phyloP scores from a whole-genome alignment of 2,329 filamentous ascomycete genomes.

The Moelleriella libera region DNA sequence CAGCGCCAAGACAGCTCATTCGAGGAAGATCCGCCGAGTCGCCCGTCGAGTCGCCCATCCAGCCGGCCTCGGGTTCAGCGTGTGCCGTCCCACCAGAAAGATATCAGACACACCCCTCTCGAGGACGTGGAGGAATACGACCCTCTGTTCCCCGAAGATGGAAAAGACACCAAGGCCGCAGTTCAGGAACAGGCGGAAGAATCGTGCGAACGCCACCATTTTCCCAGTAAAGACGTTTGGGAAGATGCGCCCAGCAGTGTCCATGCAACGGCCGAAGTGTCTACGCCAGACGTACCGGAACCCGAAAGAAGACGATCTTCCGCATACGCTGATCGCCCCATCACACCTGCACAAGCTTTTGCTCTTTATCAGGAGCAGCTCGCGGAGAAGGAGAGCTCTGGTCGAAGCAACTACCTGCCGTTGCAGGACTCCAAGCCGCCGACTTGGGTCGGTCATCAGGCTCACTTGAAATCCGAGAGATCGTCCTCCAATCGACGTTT shows the following conservation, averaged over 20 bases:
- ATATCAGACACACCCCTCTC: slow-evolving; percentile 53
- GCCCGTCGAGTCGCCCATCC: slow-evolving; percentile 48
- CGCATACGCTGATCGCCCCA: slow-evolving; percentile 19
- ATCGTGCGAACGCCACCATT: slow-evolving; percentile 49
- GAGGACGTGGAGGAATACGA: slow-evolving; percentile 92
- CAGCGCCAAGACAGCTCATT: slow-evolving; percentile 47
- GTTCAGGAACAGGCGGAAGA: slow-evolving; percentile 18
- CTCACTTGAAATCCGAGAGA: slow-evolving; percentile 38
- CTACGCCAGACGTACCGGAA: slow-evolving; percentile 48
- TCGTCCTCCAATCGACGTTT: slow-evolving; percentile 51
- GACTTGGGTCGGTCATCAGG: slow-evolving; percentile 30
- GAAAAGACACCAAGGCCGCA: slow-evolving; percentile 27
- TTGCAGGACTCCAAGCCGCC: slow-evolving; percentile 21
- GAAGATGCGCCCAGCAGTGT: slow-evolving; percentile 86
- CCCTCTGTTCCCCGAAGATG: slow-evolving; percentile 77
- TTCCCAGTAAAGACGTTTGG: slow-evolving; percentile 94
- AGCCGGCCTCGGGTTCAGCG: slow-evolving; percentile 44
- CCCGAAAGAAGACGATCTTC: slow-evolving; percentile 22
- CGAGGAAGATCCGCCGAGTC: slow-evolving; percentile 45
- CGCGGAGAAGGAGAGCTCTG: slow-evolving; percentile 37
- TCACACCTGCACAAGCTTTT: slow-evolving; percentile 50
- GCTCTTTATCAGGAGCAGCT: slow-evolving; percentile 51
- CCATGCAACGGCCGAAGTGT: slow-evolving; percentile 67
- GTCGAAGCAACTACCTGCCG: slow-evolving; percentile 14
- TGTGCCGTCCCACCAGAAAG: slow-evolving; percentile 35